Conservation (phyloP, 2,329 filamentous ascomycete genomes). For the Mollisia scopiformis region DNA sequence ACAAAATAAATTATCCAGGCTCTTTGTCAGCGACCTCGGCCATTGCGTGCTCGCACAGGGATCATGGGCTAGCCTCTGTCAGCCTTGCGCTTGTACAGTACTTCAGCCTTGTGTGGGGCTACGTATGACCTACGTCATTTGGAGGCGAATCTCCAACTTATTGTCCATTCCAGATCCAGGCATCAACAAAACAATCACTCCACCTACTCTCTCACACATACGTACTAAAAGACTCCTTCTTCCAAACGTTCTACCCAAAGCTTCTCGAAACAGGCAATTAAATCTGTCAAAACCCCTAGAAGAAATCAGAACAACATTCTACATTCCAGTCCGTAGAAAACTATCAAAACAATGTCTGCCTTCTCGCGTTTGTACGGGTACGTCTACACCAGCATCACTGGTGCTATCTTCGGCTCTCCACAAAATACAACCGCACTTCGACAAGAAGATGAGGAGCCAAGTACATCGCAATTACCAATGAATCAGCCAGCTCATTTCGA, state of each 20-base stretch:
- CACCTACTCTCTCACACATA: not conserved
- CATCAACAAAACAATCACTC: not conserved
- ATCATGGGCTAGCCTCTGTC: not conserved
- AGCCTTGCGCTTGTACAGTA: conserved; percentile 6
- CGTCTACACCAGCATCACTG: not conserved
- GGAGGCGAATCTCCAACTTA: not conserved
- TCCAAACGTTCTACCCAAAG: not conserved
- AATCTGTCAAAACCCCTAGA: not conserved
- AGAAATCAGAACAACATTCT: not conserved
- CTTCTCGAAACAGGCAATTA: not conserved
- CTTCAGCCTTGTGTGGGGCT: not conserved
- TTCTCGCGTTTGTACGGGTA: not conserved
- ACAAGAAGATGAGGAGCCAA: not conserved
- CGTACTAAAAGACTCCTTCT: not conserved
- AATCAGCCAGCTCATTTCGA: conserved; percentile 24
- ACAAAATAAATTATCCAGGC: not conserved
- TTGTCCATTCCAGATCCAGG: not conserved
- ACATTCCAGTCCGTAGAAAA: no score
- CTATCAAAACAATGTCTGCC: not conserved
- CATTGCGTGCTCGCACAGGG: conserved; percentile 22
- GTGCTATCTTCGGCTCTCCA: not conserved
- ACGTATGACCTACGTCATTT: not conserved
- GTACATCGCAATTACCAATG: not conserved
- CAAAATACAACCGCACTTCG: not conserved
- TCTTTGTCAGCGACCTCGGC: conserved; percentile 20